phyloP scores from a whole-genome alignment of 2,329 filamentous ascomycete genomes.

The Sporothrix pseudoabietina region DNA sequence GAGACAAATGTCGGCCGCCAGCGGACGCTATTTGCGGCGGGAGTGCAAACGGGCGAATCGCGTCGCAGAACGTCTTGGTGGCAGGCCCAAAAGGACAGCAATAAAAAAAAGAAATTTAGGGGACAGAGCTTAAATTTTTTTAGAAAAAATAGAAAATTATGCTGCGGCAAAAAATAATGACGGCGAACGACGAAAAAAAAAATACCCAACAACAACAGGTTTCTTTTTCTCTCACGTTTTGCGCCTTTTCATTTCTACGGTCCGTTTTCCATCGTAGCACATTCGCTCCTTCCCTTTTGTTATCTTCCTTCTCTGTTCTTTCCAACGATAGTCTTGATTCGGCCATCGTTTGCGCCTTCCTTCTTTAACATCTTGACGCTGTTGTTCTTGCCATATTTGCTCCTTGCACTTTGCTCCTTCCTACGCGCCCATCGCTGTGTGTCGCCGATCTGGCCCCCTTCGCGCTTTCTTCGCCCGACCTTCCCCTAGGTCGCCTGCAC shows the following conservation, averaged over 20 bases:
- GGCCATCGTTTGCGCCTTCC: background rate
- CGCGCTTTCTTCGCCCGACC: slow-evolving; percentile 18
- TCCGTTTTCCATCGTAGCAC: background rate
- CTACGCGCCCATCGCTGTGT: slow-evolving; percentile 15
- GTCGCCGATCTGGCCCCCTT: slow-evolving; percentile 15
- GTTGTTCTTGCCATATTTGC: background rate
- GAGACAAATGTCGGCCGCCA: slow-evolving; percentile 18
- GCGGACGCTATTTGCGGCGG: slow-evolving; percentile 15
- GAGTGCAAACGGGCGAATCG: slow-evolving; percentile 20
- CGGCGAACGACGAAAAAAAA: slow-evolving; percentile 11
- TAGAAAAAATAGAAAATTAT: background rate
- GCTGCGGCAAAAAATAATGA: slow-evolving; percentile 26
- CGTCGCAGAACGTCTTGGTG: background rate
- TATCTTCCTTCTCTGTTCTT: slow-evolving; percentile 14
- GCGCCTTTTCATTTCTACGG: slow-evolving; percentile 17
- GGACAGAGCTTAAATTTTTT: slow-evolving; percentile 18
- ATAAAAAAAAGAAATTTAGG: background rate
- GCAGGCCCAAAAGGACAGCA: slow-evolving; percentile 4
- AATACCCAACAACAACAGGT: background rate
- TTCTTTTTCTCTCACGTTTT: slow-evolving; percentile 23
- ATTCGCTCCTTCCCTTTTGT: slow-evolving; percentile 21
- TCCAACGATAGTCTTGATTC: slow-evolving; percentile 1
- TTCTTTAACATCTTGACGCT: background rate
- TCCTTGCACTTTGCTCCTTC: background rate
- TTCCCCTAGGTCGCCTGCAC: slow-evolving; percentile 17